Evolutionary conservation across 352 stramenopile genomes (phyloP).

Genomic region (Globisporangium apiculatum): DNA sequence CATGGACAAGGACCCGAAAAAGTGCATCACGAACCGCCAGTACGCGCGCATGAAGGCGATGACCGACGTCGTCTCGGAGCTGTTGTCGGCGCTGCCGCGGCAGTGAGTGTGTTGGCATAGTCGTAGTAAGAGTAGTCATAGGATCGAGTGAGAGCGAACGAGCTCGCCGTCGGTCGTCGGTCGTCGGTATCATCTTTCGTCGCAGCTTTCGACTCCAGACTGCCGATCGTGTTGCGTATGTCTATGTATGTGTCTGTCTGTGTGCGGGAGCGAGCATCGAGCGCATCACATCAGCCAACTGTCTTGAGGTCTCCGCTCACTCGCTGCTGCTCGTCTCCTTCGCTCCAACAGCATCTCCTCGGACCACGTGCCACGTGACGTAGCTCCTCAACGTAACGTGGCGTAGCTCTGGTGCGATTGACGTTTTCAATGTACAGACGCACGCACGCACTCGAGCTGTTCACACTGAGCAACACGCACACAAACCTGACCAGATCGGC

Average conservation of each 20-base stretch:
- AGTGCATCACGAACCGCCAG: constrained; percentile 22
- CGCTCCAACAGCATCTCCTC: no score
- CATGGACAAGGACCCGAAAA: constrained; percentile 25
- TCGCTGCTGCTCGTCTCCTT: no score
- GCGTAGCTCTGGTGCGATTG: no score
- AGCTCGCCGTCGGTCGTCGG: no score
- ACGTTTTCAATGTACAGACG: no score
- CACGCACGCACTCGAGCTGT: no score
- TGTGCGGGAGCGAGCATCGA: neutral
- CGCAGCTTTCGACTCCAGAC: neutral
- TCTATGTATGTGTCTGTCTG: neutral
- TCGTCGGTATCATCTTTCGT: no score
- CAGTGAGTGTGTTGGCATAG: constrained; percentile 2
- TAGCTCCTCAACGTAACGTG: no score
- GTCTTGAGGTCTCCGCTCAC: no score
- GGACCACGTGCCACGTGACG: no score
- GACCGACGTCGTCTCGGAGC: constrained; percentile 17
- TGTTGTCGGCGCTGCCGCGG: constrained; percentile 13
- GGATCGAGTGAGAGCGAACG: neutral
- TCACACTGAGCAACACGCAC: neutral
- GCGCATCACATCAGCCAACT: no score
- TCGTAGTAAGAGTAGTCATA: neutral
- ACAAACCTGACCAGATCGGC: neutral
- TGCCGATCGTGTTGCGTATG: neutral
- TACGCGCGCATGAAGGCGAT: constrained; percentile 25